phyloP scores from a whole-genome alignment of 2,329 filamentous ascomycete species.

The Calonectria leucothoes region DNA sequence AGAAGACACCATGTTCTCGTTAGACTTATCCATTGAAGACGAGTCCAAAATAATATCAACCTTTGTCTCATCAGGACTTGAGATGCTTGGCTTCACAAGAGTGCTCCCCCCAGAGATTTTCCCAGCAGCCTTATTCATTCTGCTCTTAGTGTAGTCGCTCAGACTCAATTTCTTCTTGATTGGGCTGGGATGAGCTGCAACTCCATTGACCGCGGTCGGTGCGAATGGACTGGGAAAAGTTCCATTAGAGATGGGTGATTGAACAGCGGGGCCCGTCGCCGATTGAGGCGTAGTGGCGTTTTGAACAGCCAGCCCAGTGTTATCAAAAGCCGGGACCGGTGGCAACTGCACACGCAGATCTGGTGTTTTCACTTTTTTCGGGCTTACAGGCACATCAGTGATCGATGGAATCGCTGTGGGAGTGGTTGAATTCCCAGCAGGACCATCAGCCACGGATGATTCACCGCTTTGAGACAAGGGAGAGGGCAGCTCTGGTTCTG shows the following conservation, averaged over 20 bases:
- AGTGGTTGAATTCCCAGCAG: constrained; percentile 42
- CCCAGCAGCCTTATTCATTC: constrained; percentile 65
- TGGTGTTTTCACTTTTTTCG: constrained; percentile 53
- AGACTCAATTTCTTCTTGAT: constrained; percentile 76
- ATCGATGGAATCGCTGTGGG: constrained; percentile 21
- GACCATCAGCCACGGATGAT: constrained; percentile 45
- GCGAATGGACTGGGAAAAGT: constrained; percentile 57
- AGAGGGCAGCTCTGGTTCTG: constrained; percentile 38
- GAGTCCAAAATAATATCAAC: constrained; percentile 49
- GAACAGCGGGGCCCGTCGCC: constrained; percentile 54
- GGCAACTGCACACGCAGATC: constrained; percentile 68
- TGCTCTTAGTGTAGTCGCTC: constrained; percentile 73
- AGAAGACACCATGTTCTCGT: constrained; percentile 38
- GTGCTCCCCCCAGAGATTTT: constrained; percentile 43
- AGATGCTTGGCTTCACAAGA: constrained; percentile 48
- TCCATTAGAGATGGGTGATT: constrained; percentile 62
- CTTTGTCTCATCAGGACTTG: constrained; percentile 52
- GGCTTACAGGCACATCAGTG: constrained; percentile 28
- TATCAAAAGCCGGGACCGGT: constrained; percentile 63
- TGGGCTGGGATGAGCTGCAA: constrained; percentile 65
- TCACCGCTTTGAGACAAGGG: constrained; percentile 40
- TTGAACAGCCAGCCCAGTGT: constrained; percentile 47
- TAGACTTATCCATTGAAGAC: constrained; percentile 42
- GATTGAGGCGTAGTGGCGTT: constrained; percentile 60
- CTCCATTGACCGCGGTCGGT: constrained; percentile 55